Conservation (phyloP, 2,329 filamentous ascomycete species). For the Falciphora oryzae region DNA sequence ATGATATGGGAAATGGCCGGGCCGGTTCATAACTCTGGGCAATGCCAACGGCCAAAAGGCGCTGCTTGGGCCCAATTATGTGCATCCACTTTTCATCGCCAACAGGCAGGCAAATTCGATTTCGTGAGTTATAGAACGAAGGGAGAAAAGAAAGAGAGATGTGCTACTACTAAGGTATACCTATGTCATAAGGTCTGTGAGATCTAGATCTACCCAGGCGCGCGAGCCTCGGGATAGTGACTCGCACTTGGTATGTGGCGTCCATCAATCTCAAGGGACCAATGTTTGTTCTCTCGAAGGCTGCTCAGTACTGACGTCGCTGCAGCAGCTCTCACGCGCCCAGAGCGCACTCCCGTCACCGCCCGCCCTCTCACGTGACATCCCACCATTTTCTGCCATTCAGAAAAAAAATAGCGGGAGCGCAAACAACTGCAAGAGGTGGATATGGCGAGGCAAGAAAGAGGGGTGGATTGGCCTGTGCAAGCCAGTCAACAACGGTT, state of each 20-base stretch:
- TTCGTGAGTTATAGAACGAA: not conserved
- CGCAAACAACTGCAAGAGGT: not conserved
- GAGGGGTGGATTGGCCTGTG: not conserved
- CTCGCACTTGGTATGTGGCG: no score
- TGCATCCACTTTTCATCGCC: no score
- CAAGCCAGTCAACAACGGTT: not conserved
- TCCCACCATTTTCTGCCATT: slow-evolving; percentile 12
- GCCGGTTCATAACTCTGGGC: not conserved
- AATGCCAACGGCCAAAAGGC: not conserved
- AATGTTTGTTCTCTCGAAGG: no score
- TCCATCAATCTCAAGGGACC: no score
- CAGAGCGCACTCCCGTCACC: slow-evolving; percentile 16
- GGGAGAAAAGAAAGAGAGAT: no score
- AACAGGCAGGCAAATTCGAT: not conserved
- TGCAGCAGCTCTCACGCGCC: no score
- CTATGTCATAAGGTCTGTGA: no score
- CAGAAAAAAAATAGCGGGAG: slow-evolving; percentile 9
- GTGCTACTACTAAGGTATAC: no score
- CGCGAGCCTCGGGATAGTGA: no score
- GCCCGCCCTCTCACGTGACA: slow-evolving; percentile 27
- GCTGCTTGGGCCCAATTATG: not conserved
- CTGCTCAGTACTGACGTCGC: no score
- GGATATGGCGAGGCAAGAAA: not conserved
- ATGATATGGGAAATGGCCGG: not conserved
- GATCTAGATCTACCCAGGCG: no score